Percentiles rank a stretch among this genome's conserved stretches.
These are phyloP conservation scores for Durio zibethinus DNA, from an alignment of 345 rosid genomes.

Conservation along the genomic window DNA sequence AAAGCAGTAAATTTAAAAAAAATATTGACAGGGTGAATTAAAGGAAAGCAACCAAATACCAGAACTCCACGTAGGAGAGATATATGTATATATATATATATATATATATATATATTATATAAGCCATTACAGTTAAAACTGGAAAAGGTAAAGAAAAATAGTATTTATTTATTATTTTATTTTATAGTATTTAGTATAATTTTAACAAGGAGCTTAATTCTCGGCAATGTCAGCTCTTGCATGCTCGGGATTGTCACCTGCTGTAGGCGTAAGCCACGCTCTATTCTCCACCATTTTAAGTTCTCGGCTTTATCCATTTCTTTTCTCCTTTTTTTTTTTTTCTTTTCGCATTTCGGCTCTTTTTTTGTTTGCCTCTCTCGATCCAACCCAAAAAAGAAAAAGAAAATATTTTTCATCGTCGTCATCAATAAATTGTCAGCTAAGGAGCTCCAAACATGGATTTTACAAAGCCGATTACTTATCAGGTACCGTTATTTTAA, in stretches of 20 bases:
- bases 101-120: too few species aligned
- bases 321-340: conserved; percentile 2
- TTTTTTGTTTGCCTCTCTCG: not conserved
- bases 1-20: not conserved
- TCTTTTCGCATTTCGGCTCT: not conserved
- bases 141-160: too few species aligned
- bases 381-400: not conserved
- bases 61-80: not conserved
- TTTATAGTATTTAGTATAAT: not conserved
- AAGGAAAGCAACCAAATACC: not conserved
- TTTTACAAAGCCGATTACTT: not conserved
- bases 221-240: conserved; percentile 43
- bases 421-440: not conserved
- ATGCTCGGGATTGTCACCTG: conserved; percentile 25
- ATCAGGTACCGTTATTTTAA: conserved; percentile 7
- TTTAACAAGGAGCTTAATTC: conserved; percentile 30
- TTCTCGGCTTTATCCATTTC: not conserved
- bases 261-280: conserved; percentile 30
- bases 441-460: conserved; percentile 3
- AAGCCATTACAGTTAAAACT: not conserved
- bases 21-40: not conserved
- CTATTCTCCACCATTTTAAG: conserved; percentile 22
- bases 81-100: too few species aligned
- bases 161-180: not conserved
- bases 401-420: not conserved